A percentile compares a stretch with the other conserved stretches of the same genome.
These are phyloP conservation scores for Neophaeococcomyces mojaviensis DNA, from an alignment of 2,329 filamentous ascomycete genomes.

Conservation along the genomic window DNA sequence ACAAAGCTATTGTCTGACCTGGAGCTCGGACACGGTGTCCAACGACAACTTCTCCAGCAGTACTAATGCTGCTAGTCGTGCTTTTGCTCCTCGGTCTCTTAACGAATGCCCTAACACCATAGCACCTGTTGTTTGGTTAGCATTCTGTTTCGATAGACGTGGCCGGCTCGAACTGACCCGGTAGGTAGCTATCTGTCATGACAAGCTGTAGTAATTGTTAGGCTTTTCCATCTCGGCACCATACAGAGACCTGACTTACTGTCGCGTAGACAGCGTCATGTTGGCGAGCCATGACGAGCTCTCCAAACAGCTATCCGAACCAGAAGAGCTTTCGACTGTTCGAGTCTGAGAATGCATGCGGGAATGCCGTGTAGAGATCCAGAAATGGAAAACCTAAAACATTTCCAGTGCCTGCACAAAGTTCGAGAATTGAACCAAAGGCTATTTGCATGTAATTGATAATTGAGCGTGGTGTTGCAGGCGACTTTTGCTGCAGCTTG, in stretches of 20 bases:
- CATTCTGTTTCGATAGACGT: not conserved
- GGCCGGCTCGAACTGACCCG: slow-evolving; percentile 52
- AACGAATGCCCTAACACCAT: slow-evolving; percentile 90
- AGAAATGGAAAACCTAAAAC: not conserved
- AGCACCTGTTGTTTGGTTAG: slow-evolving; percentile 55
- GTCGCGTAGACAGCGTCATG: slow-evolving; percentile 24
- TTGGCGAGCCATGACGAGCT: slow-evolving; percentile 22
- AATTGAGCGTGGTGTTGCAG: not conserved
- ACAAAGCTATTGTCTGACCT: slow-evolving; percentile 44
- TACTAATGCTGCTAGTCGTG: slow-evolving; percentile 77
- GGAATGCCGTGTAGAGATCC: not conserved
- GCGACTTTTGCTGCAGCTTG: not conserved
- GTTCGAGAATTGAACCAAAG: too few relatives aligned
- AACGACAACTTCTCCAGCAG: slow-evolving; percentile 70
- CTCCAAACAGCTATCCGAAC: slow-evolving; percentile 7
- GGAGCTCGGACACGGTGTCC: slow-evolving; percentile 69
- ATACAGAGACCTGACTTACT: slow-evolving; percentile 13
- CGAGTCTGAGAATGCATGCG: not conserved
- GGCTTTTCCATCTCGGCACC: slow-evolving; percentile 6
- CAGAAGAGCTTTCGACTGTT: not conserved
- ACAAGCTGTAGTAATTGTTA: slow-evolving; percentile 59
- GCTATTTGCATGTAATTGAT: too few relatives aligned
- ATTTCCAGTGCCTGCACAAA: too few relatives aligned
- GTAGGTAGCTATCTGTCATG: slow-evolving; percentile 84
- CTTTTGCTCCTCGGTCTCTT: slow-evolving; percentile 77